These are phyloP conservation scores for Aurantiochytrium sp. DNA, from an alignment of 108 stramenopile genomes.

Conservation along the genomic window DNA sequence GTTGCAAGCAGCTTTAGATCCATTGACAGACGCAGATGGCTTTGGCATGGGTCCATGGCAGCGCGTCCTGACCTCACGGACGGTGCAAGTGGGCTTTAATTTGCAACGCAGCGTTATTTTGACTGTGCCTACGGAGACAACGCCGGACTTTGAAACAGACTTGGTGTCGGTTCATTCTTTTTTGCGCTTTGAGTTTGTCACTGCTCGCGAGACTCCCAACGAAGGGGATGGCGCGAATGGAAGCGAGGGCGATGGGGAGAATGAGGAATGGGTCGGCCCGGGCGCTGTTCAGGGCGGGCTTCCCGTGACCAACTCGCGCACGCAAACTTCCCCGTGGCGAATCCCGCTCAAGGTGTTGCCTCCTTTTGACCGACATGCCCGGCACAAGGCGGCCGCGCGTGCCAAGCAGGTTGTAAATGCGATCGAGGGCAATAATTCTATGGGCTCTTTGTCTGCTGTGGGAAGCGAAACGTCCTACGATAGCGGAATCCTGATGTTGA, in stretches of 20 bases:
- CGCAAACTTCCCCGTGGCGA: not conserved
- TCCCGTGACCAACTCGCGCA: not conserved
- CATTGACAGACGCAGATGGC: not conserved
- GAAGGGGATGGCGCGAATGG: not conserved
- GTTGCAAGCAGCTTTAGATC: not conserved
- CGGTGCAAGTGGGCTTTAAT: slow-evolving; percentile 7
- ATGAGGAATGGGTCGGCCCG: not conserved
- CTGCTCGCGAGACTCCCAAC: not conserved
- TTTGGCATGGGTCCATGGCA: not conserved
- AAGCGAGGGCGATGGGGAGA: not conserved
- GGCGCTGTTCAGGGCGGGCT: not conserved
- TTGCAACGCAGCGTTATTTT: not conserved
- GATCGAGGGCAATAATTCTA: not conserved
- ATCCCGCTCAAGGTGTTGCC: not conserved
- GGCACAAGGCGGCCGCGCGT: not conserved
- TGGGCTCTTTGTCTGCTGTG: not conserved
- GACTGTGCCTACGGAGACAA: not conserved
- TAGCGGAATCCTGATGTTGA: not conserved
- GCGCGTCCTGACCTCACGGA: not conserved
- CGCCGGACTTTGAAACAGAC: not conserved
- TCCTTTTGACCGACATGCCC: not conserved
- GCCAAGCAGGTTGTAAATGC: not conserved
- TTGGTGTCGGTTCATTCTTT: not conserved
- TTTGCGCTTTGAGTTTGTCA: not conserved
- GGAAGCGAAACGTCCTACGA: not conserved